Percentiles rank a stretch among this genome's conserved stretches.
phyloP scores from a whole-genome alignment of 1,284 basidiomycete species.

The Leccinum angustisporum region DNA sequence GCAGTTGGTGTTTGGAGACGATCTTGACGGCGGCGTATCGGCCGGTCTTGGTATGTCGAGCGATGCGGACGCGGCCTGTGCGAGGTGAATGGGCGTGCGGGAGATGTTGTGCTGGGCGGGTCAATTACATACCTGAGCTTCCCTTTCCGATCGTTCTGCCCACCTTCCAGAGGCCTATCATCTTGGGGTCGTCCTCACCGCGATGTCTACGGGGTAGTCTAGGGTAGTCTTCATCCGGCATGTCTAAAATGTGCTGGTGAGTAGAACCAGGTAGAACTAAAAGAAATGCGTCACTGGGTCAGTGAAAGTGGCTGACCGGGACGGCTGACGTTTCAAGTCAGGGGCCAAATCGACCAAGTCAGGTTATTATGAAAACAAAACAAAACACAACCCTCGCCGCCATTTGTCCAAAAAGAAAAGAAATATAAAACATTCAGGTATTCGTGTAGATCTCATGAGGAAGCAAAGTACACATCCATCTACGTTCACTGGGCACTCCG shows the following conservation, averaged over 20 bases:
- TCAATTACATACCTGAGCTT: slow-evolving; percentile 63
- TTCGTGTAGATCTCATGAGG: slow-evolving; percentile 24
- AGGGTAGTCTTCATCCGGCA: slow-evolving; percentile 31
- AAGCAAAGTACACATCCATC: slow-evolving; percentile 14
- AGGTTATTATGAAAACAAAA: slow-evolving; percentile 1
- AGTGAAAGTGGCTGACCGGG: slow-evolving; percentile 19
- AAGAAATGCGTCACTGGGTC: not conserved
- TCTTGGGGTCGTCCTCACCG: slow-evolving; percentile 61
- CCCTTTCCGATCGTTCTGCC: slow-evolving; percentile 93
- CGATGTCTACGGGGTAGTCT: slow-evolving; percentile 36
- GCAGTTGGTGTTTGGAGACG: slow-evolving; percentile 81
- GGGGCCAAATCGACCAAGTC: slow-evolving; percentile 19
- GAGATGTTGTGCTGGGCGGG: not conserved
- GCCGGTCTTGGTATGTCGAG: slow-evolving; percentile 84
- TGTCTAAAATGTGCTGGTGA: slow-evolving; percentile 9
- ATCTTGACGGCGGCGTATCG: slow-evolving; percentile 97
- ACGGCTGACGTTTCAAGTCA: slow-evolving; percentile 17
- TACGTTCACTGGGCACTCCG: slow-evolving; percentile 4
- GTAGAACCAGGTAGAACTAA: not conserved
- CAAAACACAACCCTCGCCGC: not conserved
- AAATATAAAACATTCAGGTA: slow-evolving; percentile 4
- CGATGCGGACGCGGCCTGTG: slow-evolving; percentile 88
- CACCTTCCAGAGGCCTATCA: slow-evolving; percentile 92
- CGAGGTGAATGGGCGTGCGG: not conserved
- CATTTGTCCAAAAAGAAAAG: not conserved